A percentile compares a stretch with the other conserved stretches of the same genome.
phyloP scores from a whole-genome alignment of 2,329 filamentous ascomycete species.

The Colletotrichum truncatum region DNA sequence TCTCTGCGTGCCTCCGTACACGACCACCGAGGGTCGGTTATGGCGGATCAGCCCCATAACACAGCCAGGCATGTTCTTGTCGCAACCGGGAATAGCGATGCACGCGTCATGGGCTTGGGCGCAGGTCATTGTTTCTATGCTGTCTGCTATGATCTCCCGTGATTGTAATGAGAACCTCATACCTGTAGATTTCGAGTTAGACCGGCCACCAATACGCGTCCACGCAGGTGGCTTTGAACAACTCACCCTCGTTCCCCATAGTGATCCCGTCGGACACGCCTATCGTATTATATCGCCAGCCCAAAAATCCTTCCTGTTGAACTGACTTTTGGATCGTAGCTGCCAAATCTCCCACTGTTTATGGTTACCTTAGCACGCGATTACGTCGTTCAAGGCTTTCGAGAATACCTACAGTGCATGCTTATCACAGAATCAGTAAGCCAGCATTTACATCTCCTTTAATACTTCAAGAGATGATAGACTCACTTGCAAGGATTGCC shows the following conservation, averaged over 20 bases:
- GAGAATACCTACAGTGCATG: conserved; percentile 47
- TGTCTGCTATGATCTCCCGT: conserved; percentile 92
- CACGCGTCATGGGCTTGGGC: conserved; percentile 94
- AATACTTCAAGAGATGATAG: background rate
- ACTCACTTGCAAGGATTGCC: conserved; percentile 94
- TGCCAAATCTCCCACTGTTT: conserved; percentile 81
- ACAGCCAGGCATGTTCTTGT: conserved; percentile 97
- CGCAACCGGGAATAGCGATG: conserved; percentile 91
- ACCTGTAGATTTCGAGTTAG: conserved; percentile 58
- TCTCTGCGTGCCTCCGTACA: conserved; percentile 91
- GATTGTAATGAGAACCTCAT: conserved; percentile 95
- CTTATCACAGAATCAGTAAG: too few species aligned
- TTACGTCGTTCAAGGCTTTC: too few species aligned
- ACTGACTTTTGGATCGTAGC: conserved; percentile 87
- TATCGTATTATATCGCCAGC: conserved; percentile 93
- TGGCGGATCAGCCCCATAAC: conserved; percentile 93
- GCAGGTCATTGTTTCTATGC: conserved; percentile 91
- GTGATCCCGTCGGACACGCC: conserved; percentile 92
- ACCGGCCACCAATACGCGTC: background rate
- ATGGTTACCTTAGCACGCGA: background rate
- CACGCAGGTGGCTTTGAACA: background rate
- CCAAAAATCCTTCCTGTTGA: conserved; percentile 87
- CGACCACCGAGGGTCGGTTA: conserved; percentile 93
- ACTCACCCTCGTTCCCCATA: conserved; percentile 86
- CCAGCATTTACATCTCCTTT: too few species aligned